A percentile compares a stretch with the other conserved stretches of the same genome.
These are phyloP conservation scores for Blastocystis hominis DNA, from an alignment of 352 stramenopile species.

Conservation along the genomic window DNA sequence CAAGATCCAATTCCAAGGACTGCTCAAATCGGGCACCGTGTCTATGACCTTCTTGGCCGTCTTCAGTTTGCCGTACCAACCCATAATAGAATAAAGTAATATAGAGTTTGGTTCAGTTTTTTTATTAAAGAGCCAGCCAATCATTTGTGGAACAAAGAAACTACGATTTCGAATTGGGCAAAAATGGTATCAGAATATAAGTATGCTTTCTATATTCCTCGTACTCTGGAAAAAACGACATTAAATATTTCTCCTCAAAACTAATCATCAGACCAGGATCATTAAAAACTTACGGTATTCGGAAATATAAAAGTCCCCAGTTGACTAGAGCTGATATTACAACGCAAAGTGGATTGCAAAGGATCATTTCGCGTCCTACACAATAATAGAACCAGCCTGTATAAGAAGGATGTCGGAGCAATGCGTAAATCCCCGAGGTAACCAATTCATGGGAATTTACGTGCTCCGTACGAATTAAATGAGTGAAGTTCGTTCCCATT, in stretches of 20 bases:
- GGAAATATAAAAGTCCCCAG: slow-evolving; percentile 26
- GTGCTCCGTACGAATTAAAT: slow-evolving; percentile 44
- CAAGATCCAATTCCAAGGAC: slow-evolving; percentile 24
- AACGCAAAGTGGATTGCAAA: slow-evolving; percentile 9
- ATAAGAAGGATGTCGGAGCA: slow-evolving; percentile 52
- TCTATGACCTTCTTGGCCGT: slow-evolving; percentile 14
- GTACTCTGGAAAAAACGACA: slow-evolving; percentile 49
- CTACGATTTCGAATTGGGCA: not conserved
- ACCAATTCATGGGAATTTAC: slow-evolving; percentile 32
- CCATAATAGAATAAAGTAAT: not conserved
- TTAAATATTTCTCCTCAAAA: slow-evolving; percentile 48
- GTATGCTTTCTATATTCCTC: slow-evolving; percentile 10
- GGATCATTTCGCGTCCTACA: slow-evolving; percentile 6
- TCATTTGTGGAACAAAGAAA: not conserved
- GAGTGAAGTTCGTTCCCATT: slow-evolving; percentile 31
- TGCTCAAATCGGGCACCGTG: not conserved
- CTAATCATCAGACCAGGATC: not conserved
- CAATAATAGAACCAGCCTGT: slow-evolving; percentile 57
- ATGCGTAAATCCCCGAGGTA: slow-evolving; percentile 20
- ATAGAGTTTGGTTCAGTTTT: not conserved
- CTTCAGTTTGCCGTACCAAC: not conserved
- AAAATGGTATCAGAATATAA: slow-evolving; percentile 49
- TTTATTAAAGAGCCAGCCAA: not conserved
- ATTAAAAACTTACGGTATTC: not conserved
- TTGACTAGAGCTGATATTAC: not conserved